Conservation (phyloP, 2,329 filamentous ascomycete genomes). For the Leptographium lundbergii region DNA sequence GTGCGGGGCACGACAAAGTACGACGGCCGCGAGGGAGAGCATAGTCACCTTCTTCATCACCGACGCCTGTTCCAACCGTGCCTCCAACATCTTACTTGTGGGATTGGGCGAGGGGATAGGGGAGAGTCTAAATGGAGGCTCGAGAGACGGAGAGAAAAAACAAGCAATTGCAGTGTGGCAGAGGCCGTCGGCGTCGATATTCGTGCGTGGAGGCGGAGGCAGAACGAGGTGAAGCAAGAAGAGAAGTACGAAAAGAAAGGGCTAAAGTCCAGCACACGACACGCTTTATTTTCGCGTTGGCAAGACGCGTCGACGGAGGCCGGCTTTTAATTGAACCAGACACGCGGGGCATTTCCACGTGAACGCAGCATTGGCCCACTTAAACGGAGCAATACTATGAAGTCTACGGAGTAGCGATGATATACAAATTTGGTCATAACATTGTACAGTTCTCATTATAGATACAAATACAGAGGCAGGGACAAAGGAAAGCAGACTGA, state of each 20-base stretch:
- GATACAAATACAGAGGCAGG: not conserved
- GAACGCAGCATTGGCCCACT: not conserved
- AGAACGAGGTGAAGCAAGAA: not conserved
- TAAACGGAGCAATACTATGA: not conserved
- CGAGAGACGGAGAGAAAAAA: not conserved
- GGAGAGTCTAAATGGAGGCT: not conserved
- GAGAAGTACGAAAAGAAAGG: not conserved
- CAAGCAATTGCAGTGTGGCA: not conserved
- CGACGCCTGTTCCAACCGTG: slow-evolving; percentile 86
- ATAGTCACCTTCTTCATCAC: slow-evolving; percentile 82
- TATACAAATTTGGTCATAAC: not conserved
- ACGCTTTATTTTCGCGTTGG: slow-evolving; percentile 11
- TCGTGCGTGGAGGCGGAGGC: not conserved
- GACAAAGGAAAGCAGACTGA: not conserved
- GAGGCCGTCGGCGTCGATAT: not conserved
- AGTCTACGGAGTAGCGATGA: not conserved
- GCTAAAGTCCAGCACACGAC: slow-evolving; percentile 5
- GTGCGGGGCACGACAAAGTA: not conserved
- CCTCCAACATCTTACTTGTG: slow-evolving; percentile 69
- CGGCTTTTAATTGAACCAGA: slow-evolving; percentile 11
- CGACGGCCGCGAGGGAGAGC: not conserved
- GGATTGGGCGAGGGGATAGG: not conserved
- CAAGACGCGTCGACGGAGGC: slow-evolving; percentile 9
- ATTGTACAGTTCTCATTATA: not conserved
- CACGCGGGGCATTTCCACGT: slow-evolving; percentile 10